Evolutionary conservation across 352 stramenopile species (phyloP), one percentile per base, ranked within the genome.

Genomic region (Pythium oligandrum): DNA sequence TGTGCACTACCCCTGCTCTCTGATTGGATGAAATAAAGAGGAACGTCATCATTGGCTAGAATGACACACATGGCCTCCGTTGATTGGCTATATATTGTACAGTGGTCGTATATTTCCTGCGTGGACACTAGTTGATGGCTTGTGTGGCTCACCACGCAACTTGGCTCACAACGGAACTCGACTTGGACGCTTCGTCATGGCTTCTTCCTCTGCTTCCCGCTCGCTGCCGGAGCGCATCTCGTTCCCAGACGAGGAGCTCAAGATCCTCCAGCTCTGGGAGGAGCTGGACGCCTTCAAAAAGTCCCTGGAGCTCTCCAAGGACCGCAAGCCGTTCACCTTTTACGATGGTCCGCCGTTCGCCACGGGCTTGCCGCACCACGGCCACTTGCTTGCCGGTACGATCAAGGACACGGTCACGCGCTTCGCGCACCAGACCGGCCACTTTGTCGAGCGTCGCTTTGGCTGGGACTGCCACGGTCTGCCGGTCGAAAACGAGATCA

Each of bases 331-430:
- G 30, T 99, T 97, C 76, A 99, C 96, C 4, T 99, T 99, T 66
- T 99, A 99, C 78, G 97, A 99, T 72, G 97, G 97, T 1, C 97
- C 97, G 44, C 97, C 97, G 10, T 99, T 99, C 78, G 97, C 97
- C 33, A 99, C 97, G 34, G 97, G 87, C 2, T 72, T 99, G 57
- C 97, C 97, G 6, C 97, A 99, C 75, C 98, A 99, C 76, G 97
- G 97, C 40, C 96, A 99, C 78, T 97, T 99, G 63, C 73, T 99
- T 37, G 96, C 96, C 30, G 97, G 97, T 39, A 99, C 97, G 43
- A 99, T 99, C 76, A 99, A 99, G 76, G 97, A 99, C 74, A 98
- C 96, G 26, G 96, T 99, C 36, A 99, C 97, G n/a, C 92, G 97
- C 8, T 99, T 98, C 64, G 97, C 97, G n/a, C 94, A 97, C 73